Evolutionary conservation across 331 rosid genomes (phyloP), one percentile per base, ranked within the genome.

Genomic region (Pyracantha coccinea): DNA sequence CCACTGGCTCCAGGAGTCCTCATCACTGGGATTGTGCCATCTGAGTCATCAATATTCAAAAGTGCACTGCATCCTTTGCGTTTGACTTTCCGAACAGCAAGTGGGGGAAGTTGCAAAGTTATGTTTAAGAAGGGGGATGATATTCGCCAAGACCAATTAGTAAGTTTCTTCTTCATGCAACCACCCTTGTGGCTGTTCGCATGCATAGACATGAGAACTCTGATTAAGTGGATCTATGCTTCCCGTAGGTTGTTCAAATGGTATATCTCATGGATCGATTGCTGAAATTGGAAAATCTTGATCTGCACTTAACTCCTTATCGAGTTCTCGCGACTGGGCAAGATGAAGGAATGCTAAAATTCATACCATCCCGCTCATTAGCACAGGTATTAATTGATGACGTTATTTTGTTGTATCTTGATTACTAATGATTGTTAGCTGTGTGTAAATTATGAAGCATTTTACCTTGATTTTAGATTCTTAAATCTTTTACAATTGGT

Each of bases 321-420:
- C 88, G 86, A 83, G 99, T 95, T 80, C 88, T 95, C 35, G 99
- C 99, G 29, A 95, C 97, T 59, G 99, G 97, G 74, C 99, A 95
- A 86, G 99, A 95, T 80, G 99, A 95, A 88, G 97, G 99, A 89
- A 92, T 95, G 97, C 17, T 92, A 84, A 96, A 95, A 79, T 90
- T 90, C 67, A 90, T 95, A 77, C 99, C 99, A 66, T 95, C 99
- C 45, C 93, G 83, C 66, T 87, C 99, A 33, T 83, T 92, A 79
- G 99, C 99, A 1, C 93, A 75, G 93, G 97, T 94, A 81, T 60
- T n/a, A 68, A 69, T 44, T 19, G 20, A 41, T 76, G 60, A n/a
- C 25, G 24, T 68, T 75, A n/a, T 21, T 55, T 76, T 8, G 31
- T 54, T 76, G 55, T 21, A 54, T 68, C 59, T 16, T 33, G 55